Conservation (phyloP, 768 basidiomycete genomes). For the Candolleomyces eurysporus region DNA sequence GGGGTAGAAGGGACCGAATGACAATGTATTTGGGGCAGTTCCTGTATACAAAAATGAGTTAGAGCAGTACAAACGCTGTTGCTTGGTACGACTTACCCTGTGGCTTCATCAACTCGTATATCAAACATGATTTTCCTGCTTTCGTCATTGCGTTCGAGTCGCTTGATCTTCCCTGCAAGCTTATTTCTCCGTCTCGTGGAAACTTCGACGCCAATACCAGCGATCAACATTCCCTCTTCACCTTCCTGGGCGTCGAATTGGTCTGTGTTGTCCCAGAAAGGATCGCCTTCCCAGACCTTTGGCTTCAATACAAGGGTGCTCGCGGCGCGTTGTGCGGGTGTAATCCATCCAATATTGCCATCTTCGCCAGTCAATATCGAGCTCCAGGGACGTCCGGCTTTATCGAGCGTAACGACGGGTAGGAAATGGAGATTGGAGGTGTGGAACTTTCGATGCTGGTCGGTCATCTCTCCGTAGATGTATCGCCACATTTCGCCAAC, state of each 20-base stretch:
- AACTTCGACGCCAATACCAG: conserved; percentile 61
- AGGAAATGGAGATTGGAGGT: conserved; percentile 50
- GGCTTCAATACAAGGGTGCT: conserved; percentile 38
- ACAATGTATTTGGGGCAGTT: conserved; percentile 75
- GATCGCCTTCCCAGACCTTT: conserved; percentile 54
- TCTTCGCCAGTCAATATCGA: conserved; percentile 48
- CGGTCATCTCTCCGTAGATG: conserved; percentile 47
- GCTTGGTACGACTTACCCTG: conserved; percentile 43
- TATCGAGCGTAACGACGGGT: conserved; percentile 55
- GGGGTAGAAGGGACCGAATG: conserved; percentile 47
- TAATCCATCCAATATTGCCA: conserved; percentile 48
- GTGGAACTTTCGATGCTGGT: conserved; percentile 50
- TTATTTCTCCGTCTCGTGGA: conserved; percentile 60
- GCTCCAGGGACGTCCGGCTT: conserved; percentile 52
- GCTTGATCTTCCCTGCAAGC: conserved; percentile 47
- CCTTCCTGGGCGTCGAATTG: conserved; percentile 13
- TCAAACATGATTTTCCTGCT: conserved; percentile 24
- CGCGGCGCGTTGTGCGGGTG: conserved; percentile 24
- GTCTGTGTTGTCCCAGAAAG: conserved; percentile 38
- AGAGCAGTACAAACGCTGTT: background rate
- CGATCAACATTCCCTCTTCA: conserved; percentile 34
- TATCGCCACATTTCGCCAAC: conserved; percentile 29
- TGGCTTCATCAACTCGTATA: conserved; percentile 50
- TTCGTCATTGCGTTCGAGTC: conserved; percentile 23
- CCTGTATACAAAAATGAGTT: conserved; percentile 25